Base-by-base conservation (phyloP, 2,329 filamentous ascomycete genomes). In the Fusarium chlamydosporum region DNA sequence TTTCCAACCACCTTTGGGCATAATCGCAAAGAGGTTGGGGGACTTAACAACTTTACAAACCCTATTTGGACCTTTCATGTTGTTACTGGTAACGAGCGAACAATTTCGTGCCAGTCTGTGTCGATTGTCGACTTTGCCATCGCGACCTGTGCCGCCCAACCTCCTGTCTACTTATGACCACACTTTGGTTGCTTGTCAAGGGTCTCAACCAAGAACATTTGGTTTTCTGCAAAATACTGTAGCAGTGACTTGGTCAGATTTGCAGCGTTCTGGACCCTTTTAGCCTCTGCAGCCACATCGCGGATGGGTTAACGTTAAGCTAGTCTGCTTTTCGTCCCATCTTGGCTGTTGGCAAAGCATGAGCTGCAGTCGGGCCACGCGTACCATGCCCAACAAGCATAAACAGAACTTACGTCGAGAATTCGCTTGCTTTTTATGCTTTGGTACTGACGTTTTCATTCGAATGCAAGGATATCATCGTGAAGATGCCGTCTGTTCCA, bases 271-370 rank as follows among this genome's bases (percentile, higher is more conserved):
- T 65, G 18, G 35, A 11, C 34, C 40, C 46, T 50, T 37, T 58
- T 68, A 55, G 52, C 38, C 50, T 43, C 34, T 57, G 43, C 37
- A 37, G 48, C 60, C 61, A 50, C 42, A 43, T 59, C 45, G 23
- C 37, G 42, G 40, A 33, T 38, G 29, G 38, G 23, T 34, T 43
- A 48, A 65, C 37, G 40, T 53, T 38, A 18, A 23, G 10, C 50
- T 65, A 48, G 42, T 41, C 18, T 33, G n/a, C 38, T 37, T 57
- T 38, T 45, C 33, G 12, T 55, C 42, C 40, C 13, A 43, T 23
- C 12, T 60, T 12, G 23, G 48, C 42, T 42, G 23, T 20, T 53
- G 23, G 29, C 13, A 62, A 31, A 20, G 38, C 26, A 51, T 50
- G 42, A 23, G 18, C 53, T 42, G 26, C 38, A 46, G n/a, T 53